phyloP scores from a whole-genome alignment of 2,329 filamentous ascomycete genomes.

The Colletotrichum scovillei region DNA sequence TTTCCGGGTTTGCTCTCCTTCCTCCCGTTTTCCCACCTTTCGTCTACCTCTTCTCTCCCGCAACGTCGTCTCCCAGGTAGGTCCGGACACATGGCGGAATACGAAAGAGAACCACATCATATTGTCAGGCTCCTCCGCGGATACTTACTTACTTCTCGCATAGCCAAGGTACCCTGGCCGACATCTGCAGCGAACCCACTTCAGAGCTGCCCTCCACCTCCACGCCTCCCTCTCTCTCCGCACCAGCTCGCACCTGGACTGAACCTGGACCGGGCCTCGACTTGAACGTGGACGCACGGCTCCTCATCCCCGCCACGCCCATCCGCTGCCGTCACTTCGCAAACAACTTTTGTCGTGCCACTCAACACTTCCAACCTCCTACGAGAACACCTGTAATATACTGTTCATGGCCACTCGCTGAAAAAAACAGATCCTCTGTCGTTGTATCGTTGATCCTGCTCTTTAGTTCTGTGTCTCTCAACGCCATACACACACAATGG shows the following conservation, averaged over 20 bases:
- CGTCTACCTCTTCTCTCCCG: background rate
- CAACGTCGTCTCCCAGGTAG: background rate
- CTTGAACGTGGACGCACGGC: conserved; percentile 25
- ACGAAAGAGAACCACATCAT: background rate
- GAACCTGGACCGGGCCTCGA: conserved; percentile 5
- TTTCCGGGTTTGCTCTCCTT: background rate
- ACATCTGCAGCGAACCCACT: conserved; percentile 3
- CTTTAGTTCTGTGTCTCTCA: conserved; percentile 34
- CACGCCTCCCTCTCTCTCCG: conserved; percentile 25
- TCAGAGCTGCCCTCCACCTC: conserved; percentile 15
- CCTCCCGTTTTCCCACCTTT: background rate
- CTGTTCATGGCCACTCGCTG: conserved; percentile 30
- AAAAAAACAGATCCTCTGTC: background rate
- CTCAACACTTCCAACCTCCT: conserved; percentile 10
- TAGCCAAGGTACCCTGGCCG: conserved; percentile 20
- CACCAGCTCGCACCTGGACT: conserved; percentile 17
- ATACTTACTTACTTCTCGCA: background rate
- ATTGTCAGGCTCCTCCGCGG: background rate
- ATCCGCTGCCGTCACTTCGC: conserved; percentile 10
- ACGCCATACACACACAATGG: conserved; percentile 45
- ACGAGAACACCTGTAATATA: conserved; percentile 11
- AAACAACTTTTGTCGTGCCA: conserved; percentile 21
- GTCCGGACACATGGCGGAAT: background rate
- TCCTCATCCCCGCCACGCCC: conserved; percentile 26
- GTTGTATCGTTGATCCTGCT: conserved; percentile 27